A percentile compares a stretch with the other conserved stretches of the same genome.
phyloP scores from a whole-genome alignment of 345 rosid genomes.

The Eucalyptus pauciflora region DNA sequence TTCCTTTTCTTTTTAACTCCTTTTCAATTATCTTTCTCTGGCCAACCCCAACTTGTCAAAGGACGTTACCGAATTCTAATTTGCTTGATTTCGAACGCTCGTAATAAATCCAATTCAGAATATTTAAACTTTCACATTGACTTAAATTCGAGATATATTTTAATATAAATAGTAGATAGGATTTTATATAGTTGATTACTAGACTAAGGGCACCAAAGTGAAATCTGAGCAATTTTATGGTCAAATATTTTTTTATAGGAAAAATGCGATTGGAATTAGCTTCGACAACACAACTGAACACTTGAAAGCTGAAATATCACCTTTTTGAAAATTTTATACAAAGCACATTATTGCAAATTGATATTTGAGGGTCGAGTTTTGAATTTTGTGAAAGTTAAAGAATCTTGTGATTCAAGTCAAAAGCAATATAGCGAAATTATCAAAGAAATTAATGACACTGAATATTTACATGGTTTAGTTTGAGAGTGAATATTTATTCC shows the following conservation, averaged over 20 bases:
- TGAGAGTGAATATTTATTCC: neutral
- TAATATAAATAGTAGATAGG: no score
- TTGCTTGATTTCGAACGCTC: rapidly evolving
- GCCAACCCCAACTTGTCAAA: no score
- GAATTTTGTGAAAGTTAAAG: neutral
- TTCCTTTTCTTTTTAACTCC: no score
- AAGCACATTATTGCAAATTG: neutral
- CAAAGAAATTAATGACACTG: neutral
- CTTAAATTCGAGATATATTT: no score
- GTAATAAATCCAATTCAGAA: no score
- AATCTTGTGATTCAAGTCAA: neutral
- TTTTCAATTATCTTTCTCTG: no score
- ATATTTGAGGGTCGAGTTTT: neutral
- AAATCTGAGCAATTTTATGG: neutral
- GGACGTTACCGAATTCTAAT: no score
- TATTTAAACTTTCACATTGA: no score
- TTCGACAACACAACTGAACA: neutral
- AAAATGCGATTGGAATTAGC: neutral
- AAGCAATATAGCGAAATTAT: no score
- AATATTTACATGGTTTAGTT: no score
- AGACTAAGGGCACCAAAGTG: neutral
- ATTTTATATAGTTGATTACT: neutral
- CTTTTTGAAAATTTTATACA: neutral
- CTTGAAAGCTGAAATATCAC: neutral
- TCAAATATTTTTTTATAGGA: neutral